Base-by-base conservation (phyloP, 495 filamentous ascomycete genomes). In the Hypoxylon intermedium region DNA sequence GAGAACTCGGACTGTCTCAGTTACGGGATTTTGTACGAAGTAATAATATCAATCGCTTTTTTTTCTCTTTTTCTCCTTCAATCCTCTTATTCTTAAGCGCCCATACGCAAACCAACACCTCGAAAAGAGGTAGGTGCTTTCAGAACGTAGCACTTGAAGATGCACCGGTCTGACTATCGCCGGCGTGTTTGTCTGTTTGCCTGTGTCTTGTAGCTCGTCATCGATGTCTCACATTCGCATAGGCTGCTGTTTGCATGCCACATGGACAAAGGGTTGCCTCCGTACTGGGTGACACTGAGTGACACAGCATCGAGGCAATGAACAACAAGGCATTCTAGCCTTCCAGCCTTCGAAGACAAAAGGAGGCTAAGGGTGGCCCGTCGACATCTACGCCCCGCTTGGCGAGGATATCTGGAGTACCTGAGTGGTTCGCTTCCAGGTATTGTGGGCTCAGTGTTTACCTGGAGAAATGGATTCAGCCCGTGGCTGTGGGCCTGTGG, bases 251-350 rank as follows among this genome's bases (percentile, higher is more conserved):
- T 53, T 53, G 49, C 26, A 53, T 43, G 9, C 13, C 37, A 31
- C 37, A 33, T 9, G 30, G 23, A 42, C 34, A 41, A 53, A 53
- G 37, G 13, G 20, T 15, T 43, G 37, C 33, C 21, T 53, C 49
- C 13, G 4, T 20, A 20, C 36, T 15, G n/a, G n/a, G n/a, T n/a
- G 13, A 38, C 7, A 26, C 24, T 26, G 4, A 43, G 26, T 43
- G 16, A 21, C 37, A 53, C 36, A 20, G 9, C 36, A 13, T 53
- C n/a, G 49, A 20, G 49, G 49, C 49, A 20, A 43, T 41, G 49
- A 53, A 7, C 33, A 13, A 28, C 21, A 13, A 40, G 3, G 16
- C 19, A 19, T 2, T 7, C 36, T 15, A 38, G 24, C 24, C n/a
- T n/a, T n/a, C n/a, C n/a, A n/a, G 7, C 24, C 24, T 26, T 26